phyloP scores from a whole-genome alignment of 352 stramenopile genomes.

The Plasmopara muralis region DNA sequence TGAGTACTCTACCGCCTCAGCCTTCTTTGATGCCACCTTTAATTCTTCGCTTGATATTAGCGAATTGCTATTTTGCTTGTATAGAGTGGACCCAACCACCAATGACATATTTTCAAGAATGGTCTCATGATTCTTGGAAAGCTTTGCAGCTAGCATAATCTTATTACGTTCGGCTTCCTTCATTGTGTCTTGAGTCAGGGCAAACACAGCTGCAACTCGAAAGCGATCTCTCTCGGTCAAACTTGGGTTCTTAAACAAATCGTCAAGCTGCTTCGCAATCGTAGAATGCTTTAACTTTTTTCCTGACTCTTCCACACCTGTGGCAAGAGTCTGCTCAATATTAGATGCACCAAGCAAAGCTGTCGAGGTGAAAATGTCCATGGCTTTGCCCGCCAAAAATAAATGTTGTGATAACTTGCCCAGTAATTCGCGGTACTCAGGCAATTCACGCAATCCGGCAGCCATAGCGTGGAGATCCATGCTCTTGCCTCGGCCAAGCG shows the following conservation, averaged over 20 bases:
- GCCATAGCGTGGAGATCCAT: slow-evolving; percentile 91
- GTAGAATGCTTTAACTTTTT: slow-evolving; percentile 81
- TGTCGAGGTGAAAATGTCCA: slow-evolving; percentile 89
- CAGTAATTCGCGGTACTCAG: slow-evolving; percentile 93
- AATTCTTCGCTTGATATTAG: slow-evolving; percentile 46
- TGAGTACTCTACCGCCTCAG: slow-evolving; percentile 61
- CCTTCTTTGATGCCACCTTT: slow-evolving; percentile 62
- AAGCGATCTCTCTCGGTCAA: slow-evolving; percentile 78
- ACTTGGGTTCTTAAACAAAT: slow-evolving; percentile 80
- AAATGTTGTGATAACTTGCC: slow-evolving; percentile 93
- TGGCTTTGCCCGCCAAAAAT: slow-evolving; percentile 90
- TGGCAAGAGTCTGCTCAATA: slow-evolving; percentile 93
- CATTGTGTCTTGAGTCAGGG: slow-evolving; percentile 88
- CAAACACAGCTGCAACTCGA: slow-evolving; percentile 89
- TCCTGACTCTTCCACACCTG: slow-evolving; percentile 90
- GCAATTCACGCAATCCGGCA: slow-evolving; percentile 87
- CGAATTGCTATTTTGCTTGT: slow-evolving; percentile 65
- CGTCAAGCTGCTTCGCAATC: slow-evolving; percentile 85
- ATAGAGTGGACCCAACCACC: slow-evolving; percentile 38
- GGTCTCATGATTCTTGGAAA: slow-evolving; percentile 61
- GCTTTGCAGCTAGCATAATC: slow-evolving; percentile 74
- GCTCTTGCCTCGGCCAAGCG: slow-evolving; percentile 70
- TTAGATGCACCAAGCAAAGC: slow-evolving; percentile 88
- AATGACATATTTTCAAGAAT: slow-evolving; percentile 67
- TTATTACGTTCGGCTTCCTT: slow-evolving; percentile 84